Evolutionary conservation across 495 filamentous ascomycete genomes (phyloP).

Genomic region (Penicillium cataractarum): DNA sequence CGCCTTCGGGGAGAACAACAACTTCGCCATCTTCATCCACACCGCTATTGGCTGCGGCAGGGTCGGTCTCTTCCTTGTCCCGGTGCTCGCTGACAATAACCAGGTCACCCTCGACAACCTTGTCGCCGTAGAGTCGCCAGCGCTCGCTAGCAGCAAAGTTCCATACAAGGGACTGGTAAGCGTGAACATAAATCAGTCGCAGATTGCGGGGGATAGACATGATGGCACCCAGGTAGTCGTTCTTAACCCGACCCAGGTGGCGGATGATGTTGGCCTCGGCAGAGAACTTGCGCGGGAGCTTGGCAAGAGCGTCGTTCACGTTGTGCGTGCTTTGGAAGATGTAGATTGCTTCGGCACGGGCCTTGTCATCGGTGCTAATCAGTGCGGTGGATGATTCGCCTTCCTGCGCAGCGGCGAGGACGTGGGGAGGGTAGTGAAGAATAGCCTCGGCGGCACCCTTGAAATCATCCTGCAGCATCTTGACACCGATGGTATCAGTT

Average conservation of each 20-base stretch:
- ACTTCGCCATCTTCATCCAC: conserved; percentile 73
- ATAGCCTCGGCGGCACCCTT: conserved; percentile 76
- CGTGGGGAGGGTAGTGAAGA: conserved; percentile 62
- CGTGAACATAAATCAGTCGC: conserved; percentile 92
- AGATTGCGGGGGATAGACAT: conserved; percentile 74
- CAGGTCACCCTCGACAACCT: conserved; percentile 84
- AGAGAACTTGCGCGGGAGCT: conserved; percentile 78
- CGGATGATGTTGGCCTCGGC: conserved; percentile 79
- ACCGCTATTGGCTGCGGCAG: conserved; percentile 19
- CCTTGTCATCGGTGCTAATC: conserved; percentile 71
- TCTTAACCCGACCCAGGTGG: conserved; percentile 57
- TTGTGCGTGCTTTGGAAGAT: conserved; percentile 65
- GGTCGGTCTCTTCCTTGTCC: conserved; percentile 37
- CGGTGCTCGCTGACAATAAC: conserved; percentile 67
- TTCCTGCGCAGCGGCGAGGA: conserved; percentile 50
- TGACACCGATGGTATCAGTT: conserved; percentile 80
- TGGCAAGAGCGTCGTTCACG: conserved; percentile 58
- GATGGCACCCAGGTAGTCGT: conserved; percentile 79
- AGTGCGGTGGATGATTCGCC: conserved; percentile 38
- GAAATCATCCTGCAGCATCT: conserved; percentile 80
- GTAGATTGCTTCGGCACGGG: conserved; percentile 74
- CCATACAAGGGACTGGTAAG: conserved; percentile 94
- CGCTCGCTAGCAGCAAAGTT: conserved; percentile 80
- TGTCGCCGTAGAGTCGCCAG: conserved; percentile 69
- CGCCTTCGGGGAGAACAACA: conserved; percentile 60